phyloP scores from a whole-genome alignment of 352 stramenopile genomes.

The Pythium volutum region DNA sequence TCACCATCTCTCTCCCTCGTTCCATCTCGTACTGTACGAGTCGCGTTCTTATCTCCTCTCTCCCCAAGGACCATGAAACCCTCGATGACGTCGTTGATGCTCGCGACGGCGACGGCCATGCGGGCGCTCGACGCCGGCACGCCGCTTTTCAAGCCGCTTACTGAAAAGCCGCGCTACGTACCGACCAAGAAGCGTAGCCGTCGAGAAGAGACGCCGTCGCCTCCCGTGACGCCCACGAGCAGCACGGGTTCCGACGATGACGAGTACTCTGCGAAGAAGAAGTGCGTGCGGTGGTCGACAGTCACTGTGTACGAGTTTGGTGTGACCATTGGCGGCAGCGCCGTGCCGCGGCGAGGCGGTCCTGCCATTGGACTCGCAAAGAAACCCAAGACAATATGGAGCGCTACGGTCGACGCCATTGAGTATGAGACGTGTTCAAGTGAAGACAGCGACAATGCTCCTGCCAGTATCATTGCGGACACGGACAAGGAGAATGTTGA shows the following conservation, averaged over 20 bases:
- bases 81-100: constrained; percentile 11
- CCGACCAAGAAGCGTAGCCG: constrained; percentile 17
- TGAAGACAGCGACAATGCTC: constrained; percentile 5
- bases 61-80: not conserved
- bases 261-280: constrained; percentile 2
- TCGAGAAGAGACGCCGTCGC: not conserved
- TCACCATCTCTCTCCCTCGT: not conserved
- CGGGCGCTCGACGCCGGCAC: constrained; percentile 6
- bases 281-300: constrained; percentile 39
- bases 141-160: constrained; percentile 8
- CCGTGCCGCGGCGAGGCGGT: constrained; percentile 33
- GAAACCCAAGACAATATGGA: constrained; percentile 45
- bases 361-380: constrained; percentile 39
- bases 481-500: constrained; percentile 11
- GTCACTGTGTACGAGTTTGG: constrained; percentile 50
- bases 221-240: not conserved
- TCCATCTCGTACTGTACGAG: not conserved
- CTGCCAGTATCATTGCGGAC: not conserved
- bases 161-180: constrained; percentile 4
- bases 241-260: constrained; percentile 4
- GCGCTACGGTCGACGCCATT: constrained; percentile 44
- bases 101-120: constrained; percentile 18
- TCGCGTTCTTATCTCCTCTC: no score
- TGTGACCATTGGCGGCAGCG: constrained; percentile 35
- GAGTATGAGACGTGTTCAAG: constrained; percentile 1